A percentile compares a stretch with the other conserved stretches of the same genome.
Conservation (phyloP, 2,329 filamentous ascomycete genomes). For the Nakataea oryzae region DNA sequence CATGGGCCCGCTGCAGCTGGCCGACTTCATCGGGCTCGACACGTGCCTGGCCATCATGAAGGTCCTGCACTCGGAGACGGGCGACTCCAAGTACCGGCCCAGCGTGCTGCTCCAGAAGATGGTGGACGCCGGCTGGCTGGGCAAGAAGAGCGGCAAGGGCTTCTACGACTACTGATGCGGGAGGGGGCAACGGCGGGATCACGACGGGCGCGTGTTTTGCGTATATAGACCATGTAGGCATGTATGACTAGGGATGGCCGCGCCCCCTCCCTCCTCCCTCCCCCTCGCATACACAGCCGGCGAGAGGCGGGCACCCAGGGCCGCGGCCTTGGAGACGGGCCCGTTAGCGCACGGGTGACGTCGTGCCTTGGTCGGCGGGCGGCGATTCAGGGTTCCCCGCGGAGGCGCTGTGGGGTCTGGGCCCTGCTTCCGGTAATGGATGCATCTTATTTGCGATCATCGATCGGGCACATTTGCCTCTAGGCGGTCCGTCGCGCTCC, state of each 20-base stretch:
- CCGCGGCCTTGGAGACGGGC: too few species aligned
- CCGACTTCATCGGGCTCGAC: slow-evolving; percentile 95
- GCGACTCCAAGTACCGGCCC: slow-evolving; percentile 91
- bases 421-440: background rate
- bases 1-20: slow-evolving; percentile 89
- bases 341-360: background rate
- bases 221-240: too few species aligned
- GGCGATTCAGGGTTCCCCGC: background rate
- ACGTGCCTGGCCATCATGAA: slow-evolving; percentile 97
- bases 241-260: too few species aligned
- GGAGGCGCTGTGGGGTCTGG: background rate
- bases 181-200: too few species aligned
- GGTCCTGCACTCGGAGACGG: slow-evolving; percentile 81
- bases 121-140: slow-evolving; percentile 96
- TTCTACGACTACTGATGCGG: slow-evolving; percentile 79
- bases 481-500: too few species aligned
- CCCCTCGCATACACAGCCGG: too few species aligned
- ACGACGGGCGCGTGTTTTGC: too few species aligned
- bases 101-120: slow-evolving; percentile 83
- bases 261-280: too few species aligned
- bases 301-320: too few species aligned
- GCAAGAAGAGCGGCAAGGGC: slow-evolving; percentile 94
- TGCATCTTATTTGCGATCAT: background rate
- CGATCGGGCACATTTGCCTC: background rate
- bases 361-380: background rate